Evolutionary conservation across 371 early-diverging fungal species (phyloP), one percentile per base, ranked within the genome.

Genomic region (Actinomortierella wolfii): DNA sequence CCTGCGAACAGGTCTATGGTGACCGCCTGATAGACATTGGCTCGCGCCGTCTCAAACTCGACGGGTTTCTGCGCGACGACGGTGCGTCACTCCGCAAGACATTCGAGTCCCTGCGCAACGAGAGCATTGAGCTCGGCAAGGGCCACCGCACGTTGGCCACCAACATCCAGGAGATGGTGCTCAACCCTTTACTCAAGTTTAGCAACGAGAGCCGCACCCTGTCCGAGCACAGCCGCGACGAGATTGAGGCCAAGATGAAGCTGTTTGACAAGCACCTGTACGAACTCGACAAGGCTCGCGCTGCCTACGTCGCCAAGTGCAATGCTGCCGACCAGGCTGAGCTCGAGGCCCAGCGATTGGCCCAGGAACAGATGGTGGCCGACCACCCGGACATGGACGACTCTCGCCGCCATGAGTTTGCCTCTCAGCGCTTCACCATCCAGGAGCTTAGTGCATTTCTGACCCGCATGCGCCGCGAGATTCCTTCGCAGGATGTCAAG

Each of bases 1-100:
- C 85, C 2, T 81, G 85, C 25, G 90, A 89, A 62, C 86, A 90
- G 57, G 68, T 67, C 9, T 89, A 87, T 61, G 87, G 84, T 2
- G 76, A 51, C 39, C 81, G 78, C 44, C 75, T 90, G 51, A 76
- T 70, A 14, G 82, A 86, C 46, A 84, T 89, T 59, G 80, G 84
- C 2, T 79, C 76, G 44, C 78, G 82, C 9, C 51, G 67, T 40
- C 62, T 79, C 25, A 70, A 65, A 53, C 40, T 77, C 2, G 66
- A 79, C 13, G 92, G 90, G 2, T 92, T 92, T 61, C 81, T 76
- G 3, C 82, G 86, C 51, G 91, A 92, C 74, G 92, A 90, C 43
- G 92, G 92, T 2, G 92, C 90, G 8, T 83, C 85, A 6, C 77
- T 92, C 52, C 78, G 82, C 54, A 83, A 79, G 24, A 88, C 87